These are phyloP conservation scores for Chrysanthemum lavandulifolium DNA, from an alignment of 129 eudicot species.

Conservation along the genomic window DNA sequence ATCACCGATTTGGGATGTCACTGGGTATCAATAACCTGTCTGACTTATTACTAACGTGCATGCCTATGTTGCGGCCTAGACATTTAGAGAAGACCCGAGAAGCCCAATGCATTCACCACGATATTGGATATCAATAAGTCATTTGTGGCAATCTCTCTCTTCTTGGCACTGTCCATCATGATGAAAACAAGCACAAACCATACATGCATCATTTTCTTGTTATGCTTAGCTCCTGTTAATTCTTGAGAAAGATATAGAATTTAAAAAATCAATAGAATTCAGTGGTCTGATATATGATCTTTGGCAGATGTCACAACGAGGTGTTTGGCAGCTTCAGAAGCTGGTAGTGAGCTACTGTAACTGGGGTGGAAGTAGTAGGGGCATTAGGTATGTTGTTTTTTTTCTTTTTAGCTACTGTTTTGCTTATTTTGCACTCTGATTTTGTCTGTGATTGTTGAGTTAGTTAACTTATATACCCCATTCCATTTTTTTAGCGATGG, in stretches of 20 bases:
- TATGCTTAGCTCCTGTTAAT: neutral
- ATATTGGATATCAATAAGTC: neutral
- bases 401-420: neutral
- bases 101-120: neutral
- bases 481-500: neutral
- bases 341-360: slow-evolving; percentile 74
- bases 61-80: neutral
- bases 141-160: neutral
- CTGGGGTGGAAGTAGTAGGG: slow-evolving; percentile 94
- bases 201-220: neutral
- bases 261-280: neutral
- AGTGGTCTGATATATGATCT: slow-evolving; percentile 8
- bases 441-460: neutral
- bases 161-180: neutral
- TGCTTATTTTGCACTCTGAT: neutral
- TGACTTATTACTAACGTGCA: neutral
- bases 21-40: too few species aligned
- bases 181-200: neutral
- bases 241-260: neutral
- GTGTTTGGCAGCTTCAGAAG: slow-evolving; percentile 83
- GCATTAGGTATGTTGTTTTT: slow-evolving; percentile 49
- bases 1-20: neutral
- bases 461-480: neutral
- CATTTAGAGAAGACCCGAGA: neutral
- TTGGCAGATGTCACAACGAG: slow-evolving; percentile 67